Evolutionary conservation across 2,329 filamentous ascomycete species (phyloP).

Genomic region (Fusarium dlaminii): DNA sequence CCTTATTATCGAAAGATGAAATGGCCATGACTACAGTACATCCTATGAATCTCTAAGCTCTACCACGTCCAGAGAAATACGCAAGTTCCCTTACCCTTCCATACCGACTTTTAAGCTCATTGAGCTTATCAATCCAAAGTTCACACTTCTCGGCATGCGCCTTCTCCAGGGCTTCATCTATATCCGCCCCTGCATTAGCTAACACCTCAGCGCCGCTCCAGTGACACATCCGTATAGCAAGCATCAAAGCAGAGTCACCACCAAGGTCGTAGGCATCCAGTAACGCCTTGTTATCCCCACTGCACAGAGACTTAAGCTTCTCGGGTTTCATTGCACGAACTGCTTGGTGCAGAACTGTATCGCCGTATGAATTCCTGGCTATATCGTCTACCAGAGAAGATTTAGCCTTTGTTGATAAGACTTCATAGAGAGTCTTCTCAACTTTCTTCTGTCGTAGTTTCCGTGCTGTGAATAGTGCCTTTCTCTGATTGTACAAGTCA

Average conservation of each 20-base stretch:
- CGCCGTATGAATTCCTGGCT: neutral
- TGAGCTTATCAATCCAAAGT: neutral
- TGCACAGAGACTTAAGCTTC: rapidly evolving
- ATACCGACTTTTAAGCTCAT: rapidly evolving
- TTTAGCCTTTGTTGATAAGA: rapidly evolving
- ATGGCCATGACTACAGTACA: no score
- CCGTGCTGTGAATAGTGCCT: rapidly evolving
- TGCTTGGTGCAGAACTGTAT: neutral
- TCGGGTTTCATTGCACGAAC: neutral
- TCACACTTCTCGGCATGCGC: rapidly evolving
- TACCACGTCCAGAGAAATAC: rapidly evolving
- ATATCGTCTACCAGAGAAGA: neutral
- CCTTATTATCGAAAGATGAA: no score
- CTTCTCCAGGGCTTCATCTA: neutral
- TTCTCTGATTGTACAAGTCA: neutral
- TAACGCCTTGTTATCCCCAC: rapidly evolving
- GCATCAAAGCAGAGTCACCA: neutral
- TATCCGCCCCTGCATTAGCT: neutral
- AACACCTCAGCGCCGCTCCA: neutral
- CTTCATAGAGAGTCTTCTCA: rapidly evolving
- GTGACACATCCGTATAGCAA: neutral
- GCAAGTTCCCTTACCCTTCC: rapidly evolving
- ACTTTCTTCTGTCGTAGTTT: neutral
- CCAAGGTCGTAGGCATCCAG: neutral
- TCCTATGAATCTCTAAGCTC: no score